A percentile compares a stretch with the other conserved stretches of the same genome.
Evolutionary conservation across 1,139 yeast species (phyloP).

Genomic region (Suhomyces chickasaworum): DNA sequence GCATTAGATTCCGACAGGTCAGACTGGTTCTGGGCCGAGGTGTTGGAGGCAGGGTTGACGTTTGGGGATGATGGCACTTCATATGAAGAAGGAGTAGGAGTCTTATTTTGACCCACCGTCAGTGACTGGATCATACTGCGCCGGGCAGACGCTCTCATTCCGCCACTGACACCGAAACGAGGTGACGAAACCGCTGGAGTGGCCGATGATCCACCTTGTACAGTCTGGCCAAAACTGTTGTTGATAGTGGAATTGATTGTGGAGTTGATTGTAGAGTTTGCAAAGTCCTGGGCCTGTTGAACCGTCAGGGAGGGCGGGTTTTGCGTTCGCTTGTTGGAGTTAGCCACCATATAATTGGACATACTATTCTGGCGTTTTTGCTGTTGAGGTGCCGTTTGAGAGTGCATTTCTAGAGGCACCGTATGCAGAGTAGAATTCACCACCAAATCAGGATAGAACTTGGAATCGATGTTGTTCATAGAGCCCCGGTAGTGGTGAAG

Average conservation of each 20-base stretch:
- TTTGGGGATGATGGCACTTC: constrained; percentile 49
- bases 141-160: constrained; percentile 10
- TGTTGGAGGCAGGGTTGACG: constrained; percentile 30
- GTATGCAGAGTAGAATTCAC: constrained; percentile 10
- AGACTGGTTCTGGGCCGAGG: constrained; percentile 36
- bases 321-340: constrained; percentile 39
- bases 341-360: constrained; percentile 36
- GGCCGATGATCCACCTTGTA: neutral
- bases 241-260: constrained; percentile 11
- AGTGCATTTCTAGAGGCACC: constrained; percentile 6
- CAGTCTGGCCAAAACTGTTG: constrained; percentile 3
- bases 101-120: constrained; percentile 24
- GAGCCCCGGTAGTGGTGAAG: constrained; percentile 3
- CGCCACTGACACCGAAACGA: constrained; percentile 4
- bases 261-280: constrained; percentile 8
- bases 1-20: constrained; percentile 47
- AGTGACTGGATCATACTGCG: constrained; percentile 16
- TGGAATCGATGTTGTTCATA: constrained; percentile 13
- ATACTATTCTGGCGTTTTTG: constrained; percentile 47
- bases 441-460: constrained; percentile 13
- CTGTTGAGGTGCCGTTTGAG: constrained; percentile 21
- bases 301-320: constrained; percentile 25
- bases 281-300: constrained; percentile 18
- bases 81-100: constrained; percentile 48
- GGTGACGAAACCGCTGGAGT: constrained; percentile 10